These are phyloP conservation scores for Cyberlindnera mrakii DNA, from an alignment of 805 yeast species.

Conservation along the genomic window DNA sequence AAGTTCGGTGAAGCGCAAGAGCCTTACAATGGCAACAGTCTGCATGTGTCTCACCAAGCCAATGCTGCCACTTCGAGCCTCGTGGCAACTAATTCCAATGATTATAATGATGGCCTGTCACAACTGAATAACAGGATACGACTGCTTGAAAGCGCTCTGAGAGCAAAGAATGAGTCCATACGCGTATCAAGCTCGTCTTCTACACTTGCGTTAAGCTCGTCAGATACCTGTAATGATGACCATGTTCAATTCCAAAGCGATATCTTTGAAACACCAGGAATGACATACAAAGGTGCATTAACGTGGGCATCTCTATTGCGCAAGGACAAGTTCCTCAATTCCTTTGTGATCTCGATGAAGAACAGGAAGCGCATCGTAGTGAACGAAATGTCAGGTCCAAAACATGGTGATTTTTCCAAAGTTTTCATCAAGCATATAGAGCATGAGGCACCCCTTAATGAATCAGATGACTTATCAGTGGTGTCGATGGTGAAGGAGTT, in stretches of 20 bases:
- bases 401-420: not conserved
- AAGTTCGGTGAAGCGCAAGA: not conserved
- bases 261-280: constrained; percentile 5
- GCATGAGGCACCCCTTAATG: not conserved
- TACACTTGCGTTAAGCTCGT: no score
- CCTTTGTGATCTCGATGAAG: constrained; percentile 9
- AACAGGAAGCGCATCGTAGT: constrained; percentile 3
- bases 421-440: not conserved
- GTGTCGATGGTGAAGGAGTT: constrained; percentile 1
- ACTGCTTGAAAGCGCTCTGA: no score
- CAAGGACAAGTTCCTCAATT: constrained; percentile 20
- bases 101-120: not conserved
- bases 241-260: constrained; percentile 6
- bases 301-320: constrained; percentile 22
- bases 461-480: not conserved
- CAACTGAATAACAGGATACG: not conserved
- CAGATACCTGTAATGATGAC: not conserved
- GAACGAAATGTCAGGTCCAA: not conserved
- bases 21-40: no score
- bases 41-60: no score
- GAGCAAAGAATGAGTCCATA: no score
- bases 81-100: not conserved
- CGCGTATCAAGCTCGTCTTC: no score
- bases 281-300: constrained; percentile 17
- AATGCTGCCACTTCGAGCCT: no score